A percentile compares a stretch with the other conserved stretches of the same genome.
These are phyloP conservation scores for Pseudocercospora musae DNA, from an alignment of 2,329 filamentous ascomycete genomes.

Conservation along the genomic window DNA sequence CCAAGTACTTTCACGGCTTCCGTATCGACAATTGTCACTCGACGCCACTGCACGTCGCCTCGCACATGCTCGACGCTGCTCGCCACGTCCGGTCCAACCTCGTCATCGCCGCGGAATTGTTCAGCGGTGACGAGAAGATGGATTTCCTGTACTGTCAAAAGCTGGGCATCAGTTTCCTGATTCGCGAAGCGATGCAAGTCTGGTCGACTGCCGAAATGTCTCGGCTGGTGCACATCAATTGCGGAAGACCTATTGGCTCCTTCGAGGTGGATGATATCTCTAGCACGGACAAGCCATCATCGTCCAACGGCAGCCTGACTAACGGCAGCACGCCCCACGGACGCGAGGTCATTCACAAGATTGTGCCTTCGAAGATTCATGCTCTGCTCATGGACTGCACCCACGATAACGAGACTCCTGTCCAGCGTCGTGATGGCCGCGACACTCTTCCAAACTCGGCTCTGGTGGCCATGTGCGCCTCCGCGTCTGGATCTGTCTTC, in stretches of 20 bases:
- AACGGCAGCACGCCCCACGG: slow-evolving; percentile 37
- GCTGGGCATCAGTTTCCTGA: slow-evolving; percentile 84
- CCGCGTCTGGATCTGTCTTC: slow-evolving; percentile 92
- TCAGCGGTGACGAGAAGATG: slow-evolving; percentile 91
- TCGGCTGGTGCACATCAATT: slow-evolving; percentile 87
- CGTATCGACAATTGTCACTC: slow-evolving; percentile 98
- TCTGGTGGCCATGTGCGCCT: slow-evolving; percentile 92
- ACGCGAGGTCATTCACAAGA: slow-evolving; percentile 69
- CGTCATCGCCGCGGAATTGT: slow-evolving; percentile 91
- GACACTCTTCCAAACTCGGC: slow-evolving; percentile 94
- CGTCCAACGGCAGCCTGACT: slow-evolving; percentile 30
- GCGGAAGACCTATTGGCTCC: slow-evolving; percentile 90
- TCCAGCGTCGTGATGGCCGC: slow-evolving; percentile 88
- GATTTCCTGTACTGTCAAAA: slow-evolving; percentile 95
- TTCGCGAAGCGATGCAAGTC: slow-evolving; percentile 96
- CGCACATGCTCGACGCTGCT: slow-evolving; percentile 93
- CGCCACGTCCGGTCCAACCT: slow-evolving; percentile 80
- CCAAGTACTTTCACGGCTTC: slow-evolving; percentile 92
- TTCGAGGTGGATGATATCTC: slow-evolving; percentile 90
- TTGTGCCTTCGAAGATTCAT: slow-evolving; percentile 84
- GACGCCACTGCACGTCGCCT: slow-evolving; percentile 88
- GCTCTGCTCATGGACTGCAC: slow-evolving; percentile 99
- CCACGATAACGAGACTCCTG: slow-evolving; percentile 94
- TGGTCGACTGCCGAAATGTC: slow-evolving; percentile 95
- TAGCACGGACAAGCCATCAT: slow-evolving; percentile 51